phyloP scores from a whole-genome alignment of 371 early-diverging fungal species.

The Mucor plumbeus region DNA sequence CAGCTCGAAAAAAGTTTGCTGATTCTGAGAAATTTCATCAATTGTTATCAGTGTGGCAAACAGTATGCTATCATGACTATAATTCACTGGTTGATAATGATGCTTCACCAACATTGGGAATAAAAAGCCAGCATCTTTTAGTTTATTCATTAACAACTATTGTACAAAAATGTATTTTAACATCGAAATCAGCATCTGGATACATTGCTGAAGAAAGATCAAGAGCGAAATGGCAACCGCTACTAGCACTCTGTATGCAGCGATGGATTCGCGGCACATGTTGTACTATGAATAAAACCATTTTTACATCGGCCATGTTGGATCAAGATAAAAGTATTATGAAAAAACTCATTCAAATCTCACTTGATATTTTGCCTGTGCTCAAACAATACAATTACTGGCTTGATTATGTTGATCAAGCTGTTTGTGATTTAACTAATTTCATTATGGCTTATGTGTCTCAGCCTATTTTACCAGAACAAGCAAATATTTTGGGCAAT shows the following conservation, averaged over 20 bases:
- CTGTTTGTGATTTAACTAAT: slow-evolving; percentile 24
- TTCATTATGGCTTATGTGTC: slow-evolving; percentile 32
- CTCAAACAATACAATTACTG: slow-evolving; percentile 3
- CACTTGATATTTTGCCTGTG: background rate
- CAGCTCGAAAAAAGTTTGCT: background rate
- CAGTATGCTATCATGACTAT: background rate
- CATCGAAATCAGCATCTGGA: background rate
- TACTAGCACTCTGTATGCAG: background rate
- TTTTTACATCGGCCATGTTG: background rate
- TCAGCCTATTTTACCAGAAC: slow-evolving; percentile 29
- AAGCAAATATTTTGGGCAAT: slow-evolving; percentile 19
- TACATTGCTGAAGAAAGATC: background rate
- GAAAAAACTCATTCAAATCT: slow-evolving; percentile 6
- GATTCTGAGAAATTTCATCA: background rate
- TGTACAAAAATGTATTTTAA: background rate
- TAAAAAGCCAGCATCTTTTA: slow-evolving; percentile 2
- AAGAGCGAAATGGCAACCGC: slow-evolving; percentile 14
- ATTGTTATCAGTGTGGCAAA: background rate
- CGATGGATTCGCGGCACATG: slow-evolving; percentile 16
- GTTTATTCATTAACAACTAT: slow-evolving; percentile 13
- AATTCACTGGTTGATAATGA: background rate
- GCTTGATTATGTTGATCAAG: slow-evolving; percentile 15
- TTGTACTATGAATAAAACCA: slow-evolving; percentile 7
- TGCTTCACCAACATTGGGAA: background rate
- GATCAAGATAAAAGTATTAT: slow-evolving; percentile 6